These are phyloP conservation scores for Aureobasidium zeae DNA, from an alignment of 2,329 filamentous ascomycete genomes.

Conservation along the genomic window DNA sequence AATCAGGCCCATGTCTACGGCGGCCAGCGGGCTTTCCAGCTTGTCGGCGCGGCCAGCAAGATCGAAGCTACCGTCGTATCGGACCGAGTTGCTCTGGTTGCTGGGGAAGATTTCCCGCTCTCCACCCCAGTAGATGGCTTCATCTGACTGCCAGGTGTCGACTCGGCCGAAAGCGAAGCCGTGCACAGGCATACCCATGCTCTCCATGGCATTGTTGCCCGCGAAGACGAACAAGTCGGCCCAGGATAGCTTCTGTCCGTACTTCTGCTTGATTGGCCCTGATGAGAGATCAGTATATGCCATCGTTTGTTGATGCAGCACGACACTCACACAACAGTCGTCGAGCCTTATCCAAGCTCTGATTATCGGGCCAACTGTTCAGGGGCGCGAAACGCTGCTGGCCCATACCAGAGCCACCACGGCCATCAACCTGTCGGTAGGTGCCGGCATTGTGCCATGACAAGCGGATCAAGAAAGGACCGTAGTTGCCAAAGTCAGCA, in stretches of 20 bases:
- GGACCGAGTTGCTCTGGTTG: conserved; percentile 56
- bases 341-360: conserved; percentile 68
- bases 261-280: conserved; percentile 81
- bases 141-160: conserved; percentile 67
- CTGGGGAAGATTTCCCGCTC: conserved; percentile 69
- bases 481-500: conserved; percentile 72
- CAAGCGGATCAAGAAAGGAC: conserved; percentile 71
- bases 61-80: conserved; percentile 40
- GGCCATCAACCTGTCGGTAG: conserved; percentile 65
- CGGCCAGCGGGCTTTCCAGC: conserved; percentile 58
- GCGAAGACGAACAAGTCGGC: conserved; percentile 62
- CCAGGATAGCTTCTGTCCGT: conserved; percentile 75
- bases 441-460: conserved; percentile 74
- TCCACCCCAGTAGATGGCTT: conserved; percentile 68
- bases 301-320: no score
- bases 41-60: conserved; percentile 41
- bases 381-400: conserved; percentile 74
- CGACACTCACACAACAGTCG: conserved; percentile 67
- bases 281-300: no score
- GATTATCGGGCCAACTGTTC: conserved; percentile 76
- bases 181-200: conserved; percentile 64
- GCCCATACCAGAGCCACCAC: conserved; percentile 63
- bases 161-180: conserved; percentile 64
- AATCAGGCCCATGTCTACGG: conserved; percentile 67
- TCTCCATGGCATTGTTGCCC: conserved; percentile 68